Percentiles rank a stretch among this genome's conserved stretches.
phyloP scores from a whole-genome alignment of 2,329 filamentous ascomycete species.

The Epichloe gansuensis region DNA sequence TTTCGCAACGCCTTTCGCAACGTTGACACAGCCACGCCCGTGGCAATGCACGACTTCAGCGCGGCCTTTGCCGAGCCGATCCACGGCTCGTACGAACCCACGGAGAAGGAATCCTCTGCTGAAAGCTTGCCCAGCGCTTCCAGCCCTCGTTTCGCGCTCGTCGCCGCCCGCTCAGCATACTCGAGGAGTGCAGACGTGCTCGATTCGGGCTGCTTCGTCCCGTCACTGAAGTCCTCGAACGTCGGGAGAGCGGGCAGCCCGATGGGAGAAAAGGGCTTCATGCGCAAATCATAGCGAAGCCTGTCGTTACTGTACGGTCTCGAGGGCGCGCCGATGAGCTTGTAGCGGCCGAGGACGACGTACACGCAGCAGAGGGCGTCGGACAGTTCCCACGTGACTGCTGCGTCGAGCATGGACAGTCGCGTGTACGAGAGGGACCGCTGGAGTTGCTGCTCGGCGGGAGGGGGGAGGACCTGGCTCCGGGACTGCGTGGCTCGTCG shows the following conservation, averaged over 20 bases:
- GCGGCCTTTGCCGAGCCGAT: constrained; percentile 42
- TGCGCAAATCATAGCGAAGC: constrained; percentile 68
- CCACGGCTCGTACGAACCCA: constrained; percentile 50
- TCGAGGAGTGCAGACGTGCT: constrained; percentile 28
- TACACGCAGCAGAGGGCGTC: constrained; percentile 50
- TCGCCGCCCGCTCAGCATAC: constrained; percentile 32
- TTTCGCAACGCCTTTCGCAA: constrained; percentile 43
- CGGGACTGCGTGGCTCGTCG: constrained; percentile 22
- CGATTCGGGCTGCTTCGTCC: constrained; percentile 27
- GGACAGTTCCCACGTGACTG: constrained; percentile 45
- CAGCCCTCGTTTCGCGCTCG: constrained; percentile 39
- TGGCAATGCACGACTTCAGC: constrained; percentile 57
- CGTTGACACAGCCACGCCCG: constrained; percentile 49
- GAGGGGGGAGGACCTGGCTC: constrained; percentile 9
- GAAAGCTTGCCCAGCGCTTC: constrained; percentile 42
- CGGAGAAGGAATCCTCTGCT: constrained; percentile 39
- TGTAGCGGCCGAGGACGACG: constrained; percentile 47
- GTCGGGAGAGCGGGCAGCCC: constrained; percentile 54
- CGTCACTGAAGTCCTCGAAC: constrained; percentile 44
- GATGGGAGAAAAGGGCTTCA: constrained; percentile 68
- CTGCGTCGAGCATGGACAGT: constrained; percentile 49
- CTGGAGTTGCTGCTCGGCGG: constrained; percentile 30
- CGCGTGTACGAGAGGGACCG: constrained; percentile 43
- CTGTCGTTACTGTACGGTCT: constrained; percentile 54
- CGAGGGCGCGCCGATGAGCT: constrained; percentile 35